Evolutionary conservation across 768 basidiomycete species (phyloP), one percentile per base, ranked within the genome.

Genomic region (Mycena amicta): DNA sequence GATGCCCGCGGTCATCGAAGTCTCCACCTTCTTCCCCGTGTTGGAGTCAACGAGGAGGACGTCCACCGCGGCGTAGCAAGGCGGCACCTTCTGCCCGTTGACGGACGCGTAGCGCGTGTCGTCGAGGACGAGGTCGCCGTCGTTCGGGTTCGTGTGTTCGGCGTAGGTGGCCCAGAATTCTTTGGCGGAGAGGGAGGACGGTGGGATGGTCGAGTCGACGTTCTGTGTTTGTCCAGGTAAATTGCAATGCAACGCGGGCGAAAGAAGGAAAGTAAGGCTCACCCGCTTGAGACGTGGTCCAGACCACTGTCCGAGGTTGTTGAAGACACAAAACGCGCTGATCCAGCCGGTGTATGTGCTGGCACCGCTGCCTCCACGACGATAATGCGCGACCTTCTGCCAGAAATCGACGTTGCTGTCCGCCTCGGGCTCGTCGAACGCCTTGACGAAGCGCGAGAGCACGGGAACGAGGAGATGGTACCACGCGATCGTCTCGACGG

Each of bases 1-100:
- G 28, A 64, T 62, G 4, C 69, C 70, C 6, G 69, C 66, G 16
- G 63, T 58, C 66, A 70, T 68, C 47, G 62, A 52, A 27, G 62
- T 66, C 3, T 64, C 56, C 29, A 62, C 53, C 11, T 33, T 12
- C n/a, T 62, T 55, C 12, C 66, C 67, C 45, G 67, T 66, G 31
- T 70, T n/a, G n/a, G n/a, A n/a, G n/a, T n/a, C n/a, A n/a, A n/a
- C n/a, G n/a, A n/a, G n/a, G n/a, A n/a, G n/a, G n/a, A n/a, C n/a
- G n/a, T n/a, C n/a, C n/a, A n/a, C n/a, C n/a, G n/a, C n/a, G n/a
- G n/a, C n/a, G n/a, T 68, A 20, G 66, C 57, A 13, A 69, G 45
- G 13, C 25, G 43, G 54, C 30, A 55, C n/a, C n/a, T n/a, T n/a
- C n/a, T n/a, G n/a, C n/a, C n/a, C n/a, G n/a, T n/a, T n/a, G n/a